phyloP scores from a whole-genome alignment of 2,329 filamentous ascomycete species.

The Colletotrichum sojae region DNA sequence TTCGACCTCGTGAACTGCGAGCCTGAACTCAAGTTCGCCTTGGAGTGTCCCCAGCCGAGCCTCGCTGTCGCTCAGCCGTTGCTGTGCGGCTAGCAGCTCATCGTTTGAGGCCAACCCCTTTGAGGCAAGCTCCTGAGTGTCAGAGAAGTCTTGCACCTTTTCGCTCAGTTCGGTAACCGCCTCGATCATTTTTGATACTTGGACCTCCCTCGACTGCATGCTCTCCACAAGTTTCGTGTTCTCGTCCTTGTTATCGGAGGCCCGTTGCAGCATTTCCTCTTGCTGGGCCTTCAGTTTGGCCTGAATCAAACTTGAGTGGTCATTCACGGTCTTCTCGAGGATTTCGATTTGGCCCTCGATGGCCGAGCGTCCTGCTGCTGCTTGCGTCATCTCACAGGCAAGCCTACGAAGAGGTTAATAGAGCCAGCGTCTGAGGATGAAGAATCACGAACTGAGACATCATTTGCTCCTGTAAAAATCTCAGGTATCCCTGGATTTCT shows the following conservation, averaged over 20 bases:
- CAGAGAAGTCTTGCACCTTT: background rate
- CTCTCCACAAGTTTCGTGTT: slow-evolving; percentile 21
- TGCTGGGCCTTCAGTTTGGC: slow-evolving; percentile 6
- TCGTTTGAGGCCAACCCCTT: background rate
- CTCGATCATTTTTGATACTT: background rate
- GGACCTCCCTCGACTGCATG: slow-evolving; percentile 11
- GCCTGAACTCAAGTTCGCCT: background rate
- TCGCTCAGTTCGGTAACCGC: slow-evolving; percentile 5
- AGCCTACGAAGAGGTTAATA: background rate
- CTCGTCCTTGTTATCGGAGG: slow-evolving; percentile 34
- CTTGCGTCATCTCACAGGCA: background rate
- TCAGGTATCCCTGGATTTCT: background rate
- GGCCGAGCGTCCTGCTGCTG: background rate
- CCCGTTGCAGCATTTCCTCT: slow-evolving; percentile 10
- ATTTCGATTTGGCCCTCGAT: slow-evolving; percentile 17
- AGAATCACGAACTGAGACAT: background rate
- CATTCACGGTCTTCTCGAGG: slow-evolving; percentile 15
- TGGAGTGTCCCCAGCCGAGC: background rate
- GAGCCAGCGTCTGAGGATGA: background rate
- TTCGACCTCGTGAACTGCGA: background rate
- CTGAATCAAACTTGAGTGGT: background rate
- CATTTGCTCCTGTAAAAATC: slow-evolving; percentile 11
- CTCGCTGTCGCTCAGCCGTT: background rate
- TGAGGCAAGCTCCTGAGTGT: background rate
- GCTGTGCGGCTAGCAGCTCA: background rate